phyloP scores from a whole-genome alignment of 2,329 filamentous ascomycete species.

The Myotisia sp. region DNA sequence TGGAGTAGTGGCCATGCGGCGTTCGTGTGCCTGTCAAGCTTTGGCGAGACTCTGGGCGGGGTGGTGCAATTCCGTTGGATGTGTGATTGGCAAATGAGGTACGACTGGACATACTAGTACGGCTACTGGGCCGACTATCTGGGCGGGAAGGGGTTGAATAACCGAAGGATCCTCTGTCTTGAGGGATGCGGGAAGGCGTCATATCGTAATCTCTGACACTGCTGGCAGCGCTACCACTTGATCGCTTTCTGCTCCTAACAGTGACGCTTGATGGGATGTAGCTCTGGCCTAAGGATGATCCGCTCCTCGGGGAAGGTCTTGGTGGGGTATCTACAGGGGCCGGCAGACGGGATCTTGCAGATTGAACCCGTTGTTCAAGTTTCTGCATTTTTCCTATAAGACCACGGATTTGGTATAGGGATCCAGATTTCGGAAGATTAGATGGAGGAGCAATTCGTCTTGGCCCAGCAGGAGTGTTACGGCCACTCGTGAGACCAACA shows the following conservation, averaged over 20 bases:
- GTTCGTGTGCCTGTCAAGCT: slow-evolving; percentile 49
- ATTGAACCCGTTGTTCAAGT: slow-evolving; percentile 84
- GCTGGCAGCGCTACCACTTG: slow-evolving; percentile 30
- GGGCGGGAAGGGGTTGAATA: slow-evolving; percentile 14
- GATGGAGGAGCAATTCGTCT: slow-evolving; percentile 18
- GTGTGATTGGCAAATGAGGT: slow-evolving; percentile 29
- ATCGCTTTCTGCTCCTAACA: slow-evolving; percentile 33
- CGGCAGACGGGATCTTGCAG: slow-evolving; percentile 78
- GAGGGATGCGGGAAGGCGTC: slow-evolving; percentile 22
- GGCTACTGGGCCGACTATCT: slow-evolving; percentile 57
- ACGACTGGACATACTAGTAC: slow-evolving; percentile 45
- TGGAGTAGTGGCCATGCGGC: slow-evolving; percentile 44
- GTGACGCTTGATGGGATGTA: slow-evolving; percentile 43
- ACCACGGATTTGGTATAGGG: slow-evolving; percentile 80
- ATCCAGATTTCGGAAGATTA: slow-evolving; percentile 35
- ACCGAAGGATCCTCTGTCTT: slow-evolving; percentile 37
- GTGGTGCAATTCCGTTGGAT: slow-evolving; percentile 20
- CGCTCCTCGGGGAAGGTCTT: slow-evolving; percentile 57
- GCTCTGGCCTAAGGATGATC: slow-evolving; percentile 34
- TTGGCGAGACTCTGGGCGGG: slow-evolving; percentile 50
- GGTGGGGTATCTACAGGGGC: slow-evolving; percentile 66
- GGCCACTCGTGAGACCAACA: slow-evolving; percentile 37
- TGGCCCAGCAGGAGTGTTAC: slow-evolving; percentile 33
- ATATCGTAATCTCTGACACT: slow-evolving; percentile 23
- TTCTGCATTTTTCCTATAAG: slow-evolving; percentile 96